Conservation (phyloP, 305 asterid genomes). For the Fraxinus velutina region DNA sequence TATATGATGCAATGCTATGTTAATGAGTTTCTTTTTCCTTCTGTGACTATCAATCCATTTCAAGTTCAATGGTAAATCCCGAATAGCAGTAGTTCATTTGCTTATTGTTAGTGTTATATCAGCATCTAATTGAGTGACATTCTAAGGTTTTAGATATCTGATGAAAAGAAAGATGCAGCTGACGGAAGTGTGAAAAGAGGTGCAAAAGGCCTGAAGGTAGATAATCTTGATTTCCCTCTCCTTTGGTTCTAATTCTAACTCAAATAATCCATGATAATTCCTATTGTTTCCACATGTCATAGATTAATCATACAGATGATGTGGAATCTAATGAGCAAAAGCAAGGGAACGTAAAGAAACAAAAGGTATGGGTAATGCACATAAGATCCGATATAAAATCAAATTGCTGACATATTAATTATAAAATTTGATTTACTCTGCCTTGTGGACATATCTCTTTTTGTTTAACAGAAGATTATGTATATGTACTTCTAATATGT, state of each 20-base stretch:
- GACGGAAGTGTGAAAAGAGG: neutral
- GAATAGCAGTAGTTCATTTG: neutral
- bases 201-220: constrained; percentile 11
- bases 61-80: neutral
- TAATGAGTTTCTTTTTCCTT: neutral
- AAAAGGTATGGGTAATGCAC: constrained; percentile 43
- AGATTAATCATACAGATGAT: constrained; percentile 40
- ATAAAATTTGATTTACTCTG: neutral
- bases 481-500: neutral
- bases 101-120: neutral
- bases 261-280: neutral
- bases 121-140: neutral
- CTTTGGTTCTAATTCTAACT: constrained; percentile 1
- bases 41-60: neutral
- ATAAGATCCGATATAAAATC: neutral
- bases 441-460: neutral
- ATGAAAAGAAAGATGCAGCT: constrained; percentile 18
- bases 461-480: neutral
- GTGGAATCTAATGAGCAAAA: constrained; percentile 29
- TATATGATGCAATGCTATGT: neutral
- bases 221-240: constrained; percentile 10
- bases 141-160: constrained; percentile 20
- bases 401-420: constrained; percentile 3
- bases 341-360: constrained; percentile 53
- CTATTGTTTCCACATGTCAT: constrained; percentile 7